Conservation (phyloP, 2,329 filamentous ascomycete genomes). For the Sordariomycetes sp. region DNA sequence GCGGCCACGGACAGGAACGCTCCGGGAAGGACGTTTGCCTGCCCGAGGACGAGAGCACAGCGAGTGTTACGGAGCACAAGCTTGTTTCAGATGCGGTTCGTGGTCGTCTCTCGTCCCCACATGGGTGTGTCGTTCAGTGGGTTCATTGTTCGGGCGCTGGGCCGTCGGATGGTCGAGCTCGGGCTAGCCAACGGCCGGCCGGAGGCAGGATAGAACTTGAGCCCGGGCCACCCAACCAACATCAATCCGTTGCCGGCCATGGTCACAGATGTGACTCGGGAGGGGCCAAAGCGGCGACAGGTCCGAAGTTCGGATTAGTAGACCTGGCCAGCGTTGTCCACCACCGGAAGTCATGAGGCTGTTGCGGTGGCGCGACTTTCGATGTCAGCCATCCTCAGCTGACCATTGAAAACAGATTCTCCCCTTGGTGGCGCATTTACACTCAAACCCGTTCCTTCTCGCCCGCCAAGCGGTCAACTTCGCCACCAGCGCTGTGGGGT, state of each 20-base stretch:
- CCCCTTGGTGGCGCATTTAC: not conserved
- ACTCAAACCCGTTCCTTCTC: not conserved
- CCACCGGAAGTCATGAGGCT: not conserved
- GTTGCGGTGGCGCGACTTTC: not conserved
- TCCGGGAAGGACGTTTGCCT: not conserved
- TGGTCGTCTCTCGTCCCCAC: not conserved
- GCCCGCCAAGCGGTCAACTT: not conserved
- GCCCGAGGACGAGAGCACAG: not conserved
- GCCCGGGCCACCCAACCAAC: no score
- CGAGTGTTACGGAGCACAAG: not conserved
- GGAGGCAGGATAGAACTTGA: no score
- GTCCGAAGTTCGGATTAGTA: not conserved
- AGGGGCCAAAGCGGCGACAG: no score
- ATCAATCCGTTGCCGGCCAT: no score
- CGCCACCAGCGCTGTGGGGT: not conserved
- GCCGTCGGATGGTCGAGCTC: not conserved
- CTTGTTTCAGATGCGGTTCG: not conserved
- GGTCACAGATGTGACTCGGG: no score
- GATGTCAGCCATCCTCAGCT: not conserved
- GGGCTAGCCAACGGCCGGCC: not conserved
- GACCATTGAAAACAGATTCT: not conserved
- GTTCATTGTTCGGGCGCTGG: not conserved
- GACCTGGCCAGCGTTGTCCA: not conserved
- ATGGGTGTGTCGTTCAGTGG: not conserved
- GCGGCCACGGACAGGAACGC: not conserved